Percentiles rank a stretch among this genome's conserved stretches.
Evolutionary conservation across 2,329 filamentous ascomycete genomes (phyloP).

Genomic region (Pyrenochaeta sp.): DNA sequence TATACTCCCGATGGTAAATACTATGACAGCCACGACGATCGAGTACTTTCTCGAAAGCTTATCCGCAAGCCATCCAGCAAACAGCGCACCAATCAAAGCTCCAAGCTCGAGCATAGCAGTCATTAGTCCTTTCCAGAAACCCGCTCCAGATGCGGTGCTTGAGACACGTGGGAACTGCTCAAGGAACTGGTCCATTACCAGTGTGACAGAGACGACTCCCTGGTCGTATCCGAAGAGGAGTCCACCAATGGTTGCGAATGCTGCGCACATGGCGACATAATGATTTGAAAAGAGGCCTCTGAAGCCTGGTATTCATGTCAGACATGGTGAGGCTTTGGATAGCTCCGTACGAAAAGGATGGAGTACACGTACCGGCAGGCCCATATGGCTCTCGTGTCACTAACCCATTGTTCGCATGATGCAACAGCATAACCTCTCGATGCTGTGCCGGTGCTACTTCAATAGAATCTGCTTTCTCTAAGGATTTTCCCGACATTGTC

Average conservation of each 20-base stretch:
- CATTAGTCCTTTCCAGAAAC: slow-evolving; percentile 57
- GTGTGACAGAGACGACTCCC: slow-evolving; percentile 55
- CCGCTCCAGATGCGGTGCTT: slow-evolving; percentile 52
- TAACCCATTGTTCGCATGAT: slow-evolving; percentile 20
- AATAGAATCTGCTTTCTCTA: slow-evolving; percentile 28
- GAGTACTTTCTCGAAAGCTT: slow-evolving; percentile 62
- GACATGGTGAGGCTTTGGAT: neutral
- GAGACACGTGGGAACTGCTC: slow-evolving; percentile 56
- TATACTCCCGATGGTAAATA: slow-evolving; percentile 62
- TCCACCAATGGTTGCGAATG: slow-evolving; percentile 60
- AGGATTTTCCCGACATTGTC: neutral
- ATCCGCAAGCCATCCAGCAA: slow-evolving; percentile 59
- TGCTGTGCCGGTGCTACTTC: slow-evolving; percentile 29
- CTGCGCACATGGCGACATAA: slow-evolving; percentile 62
- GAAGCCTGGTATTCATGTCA: slow-evolving; percentile 48
- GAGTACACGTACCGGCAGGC: slow-evolving; percentile 33
- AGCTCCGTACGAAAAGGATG: neutral
- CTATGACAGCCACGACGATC: slow-evolving; percentile 60
- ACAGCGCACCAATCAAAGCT: slow-evolving; percentile 54
- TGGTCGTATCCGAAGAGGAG: slow-evolving; percentile 61
- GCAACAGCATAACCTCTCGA: slow-evolving; percentile 28
- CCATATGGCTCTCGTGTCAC: slow-evolving; percentile 42
- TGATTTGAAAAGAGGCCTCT: slow-evolving; percentile 57
- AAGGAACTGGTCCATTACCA: slow-evolving; percentile 63
- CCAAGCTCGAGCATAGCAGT: slow-evolving; percentile 65